Evolutionary conservation across 805 yeast species (phyloP), one percentile per base, ranked within the genome.

Genomic region (Kodamaea sagamina): DNA sequence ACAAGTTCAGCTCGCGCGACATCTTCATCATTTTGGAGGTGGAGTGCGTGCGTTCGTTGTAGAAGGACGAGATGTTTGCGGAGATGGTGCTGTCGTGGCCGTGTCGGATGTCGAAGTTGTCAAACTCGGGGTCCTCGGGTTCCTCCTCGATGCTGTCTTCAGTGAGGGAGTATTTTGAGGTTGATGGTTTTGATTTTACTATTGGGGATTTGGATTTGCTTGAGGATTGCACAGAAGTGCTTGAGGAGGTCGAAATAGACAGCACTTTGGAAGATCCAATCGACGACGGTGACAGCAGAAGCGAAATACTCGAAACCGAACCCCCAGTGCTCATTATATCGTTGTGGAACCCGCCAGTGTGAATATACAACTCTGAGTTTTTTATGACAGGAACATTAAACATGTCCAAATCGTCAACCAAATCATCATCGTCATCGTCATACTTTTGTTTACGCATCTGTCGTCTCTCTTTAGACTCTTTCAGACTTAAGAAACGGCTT

Each of bases 361-460:
- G 28, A 21, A 40, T 41, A 27, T 27, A 36, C 16, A 68, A 44
- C 32, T 66, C 68, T 29, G 62, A 61, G 44, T 61, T 64, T 41
- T 59, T 60, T 16, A 71, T 63, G 8, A 71, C 63, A 1, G 76
- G 76, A 13, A 71, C 75, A 47, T 71, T 71, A 49, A 71, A 71
- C 9, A 68, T 70, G 41, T 67, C 71, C 39, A 68, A 48, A 47
- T 69, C 74, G 45, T 64, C 62, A 9, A 67, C 48, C 19, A 69
- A 62, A 26, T 65, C 71, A 39, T 69, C 75, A 41, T 68, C 74
- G 36, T 67, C 69, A 48, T 66, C 74, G 40, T 71, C 76, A 45
- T 68, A 71, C 25, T 54, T 53, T 48, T 71, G 63, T 49, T 69
- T 70, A 9, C 73, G 57, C 16, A 62, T 50, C 42, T 58, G 59